Base-by-base conservation (phyloP, 495 filamentous ascomycete species). In the Tuber borchii region DNA sequence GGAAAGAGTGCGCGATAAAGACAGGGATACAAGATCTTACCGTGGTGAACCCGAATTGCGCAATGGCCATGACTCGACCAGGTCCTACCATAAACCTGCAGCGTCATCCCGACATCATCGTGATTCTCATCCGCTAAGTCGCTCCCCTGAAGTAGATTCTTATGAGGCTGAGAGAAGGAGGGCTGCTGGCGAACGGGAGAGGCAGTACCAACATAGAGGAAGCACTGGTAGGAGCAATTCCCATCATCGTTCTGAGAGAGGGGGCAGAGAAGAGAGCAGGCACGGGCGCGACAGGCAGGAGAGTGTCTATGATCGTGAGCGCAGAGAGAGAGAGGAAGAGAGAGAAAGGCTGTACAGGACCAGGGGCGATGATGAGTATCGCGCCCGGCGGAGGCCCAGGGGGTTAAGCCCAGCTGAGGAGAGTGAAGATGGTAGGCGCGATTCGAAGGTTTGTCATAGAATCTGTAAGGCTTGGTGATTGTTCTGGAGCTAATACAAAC, bases 331-430 rank as follows among this genome's bases (percentile, higher is more conserved):
- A 22, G 93, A 95, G 80, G 92, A 93, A 78, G 93, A 97, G 83
- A 88, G 94, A 34, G 93, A 97, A 83, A 88, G 93, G 42, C 84
- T 91, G 17, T 98, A 97, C 83, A 90, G 93, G 71, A 91, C 88
- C 7, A 90, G 92, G 74, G 91, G 91, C 70, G 88, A 88, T 73
- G 94, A 93, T 82, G 92, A 93, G 76, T 85, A 87, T 71, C 87
- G 89, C 71, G 84, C 89, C 83, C 88, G 87, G 80, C 86, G 87
- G 75, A 88, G 92, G 77, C 85, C 88, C 68, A 88, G 92, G 71
- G 87, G 87, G n/a, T 91, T 94, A 48, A 94, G 92, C 74, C 94
- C 94, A 80, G 88, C 88, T 65, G 91, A 91, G 71, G 89, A 90
- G 75, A 88, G 89, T 65, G 87, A 88, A 43, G 89, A 91, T 79